These are phyloP conservation scores for Kappamyces sp. DNA, from an alignment of 192 early-diverging fungal genomes.

Conservation along the genomic window DNA sequence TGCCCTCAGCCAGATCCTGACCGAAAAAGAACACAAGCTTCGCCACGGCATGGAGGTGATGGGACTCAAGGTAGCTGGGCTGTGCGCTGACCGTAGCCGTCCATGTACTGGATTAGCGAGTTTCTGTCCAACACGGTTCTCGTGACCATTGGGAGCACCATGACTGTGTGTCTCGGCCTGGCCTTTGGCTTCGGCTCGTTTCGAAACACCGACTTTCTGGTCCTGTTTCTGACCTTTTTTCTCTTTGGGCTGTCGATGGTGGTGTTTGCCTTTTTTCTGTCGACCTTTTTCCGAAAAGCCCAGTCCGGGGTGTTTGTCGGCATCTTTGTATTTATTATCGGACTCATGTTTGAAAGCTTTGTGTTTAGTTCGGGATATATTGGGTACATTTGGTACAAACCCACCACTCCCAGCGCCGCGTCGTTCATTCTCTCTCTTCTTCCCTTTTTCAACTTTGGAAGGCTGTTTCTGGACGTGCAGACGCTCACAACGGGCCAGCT, in stretches of 20 bases:
- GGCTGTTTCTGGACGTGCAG: conserved; percentile 61
- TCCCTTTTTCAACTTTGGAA: conserved; percentile 40
- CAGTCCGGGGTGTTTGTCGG: conserved; percentile 51
- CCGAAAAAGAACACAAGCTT: conserved; percentile 62
- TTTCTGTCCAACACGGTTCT: conserved; percentile 16
- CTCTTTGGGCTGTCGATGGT: conserved; percentile 60
- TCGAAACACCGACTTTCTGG: conserved; percentile 42
- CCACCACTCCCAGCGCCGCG: conserved; percentile 30
- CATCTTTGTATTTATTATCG: conserved; percentile 65
- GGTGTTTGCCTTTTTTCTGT: conserved; percentile 50
- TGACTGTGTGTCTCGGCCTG: conserved; percentile 44
- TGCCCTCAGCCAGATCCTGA: conserved; percentile 53
- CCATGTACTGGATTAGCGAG: conserved; percentile 22
- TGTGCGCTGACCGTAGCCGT: conserved; percentile 1
- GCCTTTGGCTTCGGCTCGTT: conserved; percentile 48
- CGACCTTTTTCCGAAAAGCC: conserved; percentile 47
- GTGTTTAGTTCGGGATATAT: conserved; percentile 23
- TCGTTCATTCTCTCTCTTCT: conserved; percentile 41
- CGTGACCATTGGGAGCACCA: conserved; percentile 39
- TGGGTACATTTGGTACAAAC: conserved; percentile 33
- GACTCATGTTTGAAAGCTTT: conserved; percentile 51
- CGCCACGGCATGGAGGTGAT: conserved; percentile 59
- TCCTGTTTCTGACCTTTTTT: conserved; percentile 46
- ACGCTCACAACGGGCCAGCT: conserved; percentile 34
- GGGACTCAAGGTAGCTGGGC: conserved; percentile 43